Conservation (phyloP, 2,329 filamentous ascomycete species). For the Cryoendolithus antarcticus region DNA sequence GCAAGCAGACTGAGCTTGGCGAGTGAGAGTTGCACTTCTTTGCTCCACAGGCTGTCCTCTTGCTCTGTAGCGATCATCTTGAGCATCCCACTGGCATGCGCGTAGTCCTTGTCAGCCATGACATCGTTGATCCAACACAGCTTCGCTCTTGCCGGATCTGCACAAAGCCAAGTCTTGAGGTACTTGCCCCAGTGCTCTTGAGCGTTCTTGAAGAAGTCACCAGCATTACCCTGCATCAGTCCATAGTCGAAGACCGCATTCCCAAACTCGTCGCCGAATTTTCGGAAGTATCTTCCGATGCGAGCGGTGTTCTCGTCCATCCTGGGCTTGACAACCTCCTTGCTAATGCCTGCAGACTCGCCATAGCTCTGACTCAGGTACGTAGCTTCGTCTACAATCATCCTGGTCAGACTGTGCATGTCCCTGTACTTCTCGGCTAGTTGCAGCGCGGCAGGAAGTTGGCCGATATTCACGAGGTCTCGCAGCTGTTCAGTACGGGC, state of each 20-base stretch:
- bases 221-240: conserved; percentile 47
- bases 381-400: conserved; percentile 34
- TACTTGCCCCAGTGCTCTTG: conserved; percentile 53
- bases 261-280: conserved; percentile 55
- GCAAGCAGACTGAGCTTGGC: conserved; percentile 67
- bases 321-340: conserved; percentile 19
- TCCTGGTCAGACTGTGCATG: conserved; percentile 48
- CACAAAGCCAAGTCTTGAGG: conserved; percentile 67
- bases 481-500: conserved; percentile 31
- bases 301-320: conserved; percentile 29
- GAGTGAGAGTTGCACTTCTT: conserved; percentile 83
- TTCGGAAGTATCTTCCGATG: conserved; percentile 44
- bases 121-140: conserved; percentile 95
- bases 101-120: conserved; percentile 60
- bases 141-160: conserved; percentile 57
- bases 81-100: conserved; percentile 59
- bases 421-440: conserved; percentile 52
- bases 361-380: conserved; percentile 20
- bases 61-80: conserved; percentile 55
- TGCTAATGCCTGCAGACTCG: conserved; percentile 26
- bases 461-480: conserved; percentile 35
- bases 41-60: conserved; percentile 78
- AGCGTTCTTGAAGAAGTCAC: conserved; percentile 53
- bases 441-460: conserved; percentile 43
- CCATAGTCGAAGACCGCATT: conserved; percentile 71